Evolutionary conservation across 805 yeast species (phyloP).

Genomic region (Myxozyma sirexii): DNA sequence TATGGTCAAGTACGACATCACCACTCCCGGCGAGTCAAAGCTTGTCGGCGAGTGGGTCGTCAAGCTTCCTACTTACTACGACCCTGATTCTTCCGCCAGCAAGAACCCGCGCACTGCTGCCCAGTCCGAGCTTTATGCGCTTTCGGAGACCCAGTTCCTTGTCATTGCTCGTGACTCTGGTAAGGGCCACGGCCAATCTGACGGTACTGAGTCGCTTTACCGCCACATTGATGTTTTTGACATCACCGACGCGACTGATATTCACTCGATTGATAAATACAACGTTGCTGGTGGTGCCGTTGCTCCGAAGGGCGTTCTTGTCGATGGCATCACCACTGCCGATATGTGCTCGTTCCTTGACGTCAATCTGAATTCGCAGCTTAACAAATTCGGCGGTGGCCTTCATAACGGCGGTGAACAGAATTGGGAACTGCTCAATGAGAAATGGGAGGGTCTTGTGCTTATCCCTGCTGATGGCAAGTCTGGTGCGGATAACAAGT

Average conservation of each 20-base stretch:
- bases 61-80: constrained; percentile 20
- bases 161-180: constrained; percentile 30
- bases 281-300: constrained; percentile 26
- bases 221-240: constrained; percentile 26
- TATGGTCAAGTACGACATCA: constrained; percentile 27
- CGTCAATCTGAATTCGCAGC: constrained; percentile 25
- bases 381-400: constrained; percentile 25
- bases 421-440: constrained; percentile 27
- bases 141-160: constrained; percentile 24
- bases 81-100: constrained; percentile 12
- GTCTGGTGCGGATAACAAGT: constrained; percentile 27
- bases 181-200: constrained; percentile 28
- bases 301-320: constrained; percentile 27
- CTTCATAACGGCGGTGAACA: constrained; percentile 32
- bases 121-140: constrained; percentile 30
- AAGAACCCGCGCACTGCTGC: constrained; percentile 29
- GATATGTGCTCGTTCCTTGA: constrained; percentile 27
- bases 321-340: constrained; percentile 23
- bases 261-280: constrained; percentile 15
- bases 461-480: constrained; percentile 30
- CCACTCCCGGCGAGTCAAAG: neutral
- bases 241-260: constrained; percentile 27
- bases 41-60: constrained; percentile 30
- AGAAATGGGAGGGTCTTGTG: constrained; percentile 32
- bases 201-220: constrained; percentile 20